A percentile compares a stretch with the other conserved stretches of the same genome.
phyloP scores from a whole-genome alignment of 2,329 filamentous ascomycete species.

The Proliferodiscus dingleyae region DNA sequence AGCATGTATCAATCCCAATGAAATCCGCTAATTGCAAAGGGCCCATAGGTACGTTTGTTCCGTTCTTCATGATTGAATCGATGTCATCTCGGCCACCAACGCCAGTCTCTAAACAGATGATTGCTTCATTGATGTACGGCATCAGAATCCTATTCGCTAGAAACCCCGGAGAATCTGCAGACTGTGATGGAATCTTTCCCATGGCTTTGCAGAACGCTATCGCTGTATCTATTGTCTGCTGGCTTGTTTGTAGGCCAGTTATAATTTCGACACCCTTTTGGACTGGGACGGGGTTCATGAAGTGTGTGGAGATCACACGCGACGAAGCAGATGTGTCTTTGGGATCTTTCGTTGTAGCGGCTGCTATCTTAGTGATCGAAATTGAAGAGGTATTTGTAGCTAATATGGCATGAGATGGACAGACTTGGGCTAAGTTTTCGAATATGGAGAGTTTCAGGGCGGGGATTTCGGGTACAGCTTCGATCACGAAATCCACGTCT shows the following conservation, averaged over 20 bases:
- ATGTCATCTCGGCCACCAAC: conserved; percentile 88
- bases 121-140: conserved; percentile 98
- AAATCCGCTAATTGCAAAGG: conserved; percentile 92
- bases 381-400: conserved; percentile 99
- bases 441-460: conserved; percentile 87
- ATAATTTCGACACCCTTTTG: conserved; percentile 99
- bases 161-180: conserved; percentile 88
- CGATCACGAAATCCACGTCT: conserved; percentile 93
- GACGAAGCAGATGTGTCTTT: conserved; percentile 77
- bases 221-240: conserved; percentile 74
- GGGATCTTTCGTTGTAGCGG: conserved; percentile 72
- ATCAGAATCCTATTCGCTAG: conserved; percentile 95
- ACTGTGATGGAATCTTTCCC: conserved; percentile 87
- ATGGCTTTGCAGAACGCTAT: conserved; percentile 83
- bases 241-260: conserved; percentile 83
- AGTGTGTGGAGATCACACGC: conserved; percentile 91
- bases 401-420: conserved; percentile 78
- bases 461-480: conserved; percentile 91
- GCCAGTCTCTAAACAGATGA: conserved; percentile 92
- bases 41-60: conserved; percentile 97
- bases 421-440: conserved; percentile 72
- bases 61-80: conserved; percentile 98
- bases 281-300: conserved; percentile 98
- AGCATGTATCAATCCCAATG: conserved; percentile 91
- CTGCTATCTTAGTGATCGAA: conserved; percentile 92